Conservation (phyloP, 768 basidiomycete species). For the Sistotremastrum niveocremeum region DNA sequence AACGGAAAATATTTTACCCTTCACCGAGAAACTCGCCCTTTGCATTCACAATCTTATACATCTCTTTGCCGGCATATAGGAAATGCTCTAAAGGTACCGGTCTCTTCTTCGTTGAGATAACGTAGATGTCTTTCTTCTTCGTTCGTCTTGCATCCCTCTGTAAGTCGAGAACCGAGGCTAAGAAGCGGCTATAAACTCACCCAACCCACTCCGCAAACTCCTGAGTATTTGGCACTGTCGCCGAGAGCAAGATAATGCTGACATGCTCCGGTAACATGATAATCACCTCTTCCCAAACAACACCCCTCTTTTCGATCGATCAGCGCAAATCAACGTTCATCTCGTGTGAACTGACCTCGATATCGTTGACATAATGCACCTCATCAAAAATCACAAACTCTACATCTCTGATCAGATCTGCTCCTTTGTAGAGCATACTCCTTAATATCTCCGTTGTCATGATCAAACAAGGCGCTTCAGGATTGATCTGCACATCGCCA, state of each 20-base stretch:
- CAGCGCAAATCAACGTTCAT: conserved; percentile 4
- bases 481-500: conserved; percentile 98
- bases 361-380: conserved; percentile 98
- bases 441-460: conserved; percentile 98
- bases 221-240: conserved; percentile 94
- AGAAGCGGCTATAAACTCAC: conserved; percentile 31
- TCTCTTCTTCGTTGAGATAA: conserved; percentile 90
- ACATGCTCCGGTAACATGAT: conserved; percentile 99
- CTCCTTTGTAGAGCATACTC: conserved; percentile 98
- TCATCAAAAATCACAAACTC: conserved; percentile 99
- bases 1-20: conserved; percentile 37
- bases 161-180: neutral
- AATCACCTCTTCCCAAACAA: conserved; percentile 99
- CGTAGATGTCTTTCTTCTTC: conserved; percentile 98
- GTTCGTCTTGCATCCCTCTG: conserved; percentile 52
- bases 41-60: conserved; percentile 86
- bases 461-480: conserved; percentile 91
- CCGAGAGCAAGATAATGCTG: conserved; percentile 92
- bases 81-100: conserved; percentile 97
- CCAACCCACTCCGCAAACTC: conserved; percentile 99
- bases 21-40: conserved; percentile 54
- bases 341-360: conserved; percentile 50
- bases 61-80: conserved; percentile 85
- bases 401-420: conserved; percentile 95
- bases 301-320: conserved; percentile 55